Base-by-base conservation (phyloP, 2,329 filamentous ascomycete species). In the Ophiognomonia clavigignenti-juglandacearum region DNA sequence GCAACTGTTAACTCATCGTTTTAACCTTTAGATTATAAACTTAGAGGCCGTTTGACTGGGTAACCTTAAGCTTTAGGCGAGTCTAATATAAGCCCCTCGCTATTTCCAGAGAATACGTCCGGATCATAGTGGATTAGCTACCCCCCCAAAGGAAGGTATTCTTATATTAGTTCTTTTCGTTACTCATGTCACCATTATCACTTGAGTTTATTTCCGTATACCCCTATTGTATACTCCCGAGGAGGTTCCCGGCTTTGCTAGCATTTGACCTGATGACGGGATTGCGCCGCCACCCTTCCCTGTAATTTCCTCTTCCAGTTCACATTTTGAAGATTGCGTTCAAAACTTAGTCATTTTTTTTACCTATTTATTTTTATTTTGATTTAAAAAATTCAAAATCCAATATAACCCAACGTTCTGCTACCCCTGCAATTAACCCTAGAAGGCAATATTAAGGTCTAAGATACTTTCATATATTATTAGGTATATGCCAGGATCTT, bases 121-220 rank as follows among this genome's bases (percentile, higher is more conserved):
- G 6, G 24, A 26, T 26, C 24, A 26, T 26, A 26, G 10, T n/a
- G n/a, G 24, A 26, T 26, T 6, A 10, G 24, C 24, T 26, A n/a
- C n/a, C n/a, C n/a, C n/a, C n/a, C n/a, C n/a, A n/a, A n/a, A n/a
- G n/a, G n/a, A n/a, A n/a, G n/a, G n/a, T n/a, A n/a, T n/a, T n/a
- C n/a, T n/a, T n/a, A 32, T 35, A 35, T 35, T 31, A 41, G 27
- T 42, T 34, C 34, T 34, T 41, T 41, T 35, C 38, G 39, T 39
- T 47, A 39, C 9, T 40, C 34, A 36, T 36, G 34, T 36, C 34
- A 36, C 34, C 34, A 36, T 36, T 36, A 36, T 36, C 34, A 36
- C 34, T 36, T 36, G 34, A 36, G 34, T 18, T 36, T 36, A 11
- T 20, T 36, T n/a, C n/a, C n/a, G n/a, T 6, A 19, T 20, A 18